Base-by-base conservation (phyloP, 225 moss, liverwort and hornwort genomes). In the Pseudisothecium myosuroides region DNA sequence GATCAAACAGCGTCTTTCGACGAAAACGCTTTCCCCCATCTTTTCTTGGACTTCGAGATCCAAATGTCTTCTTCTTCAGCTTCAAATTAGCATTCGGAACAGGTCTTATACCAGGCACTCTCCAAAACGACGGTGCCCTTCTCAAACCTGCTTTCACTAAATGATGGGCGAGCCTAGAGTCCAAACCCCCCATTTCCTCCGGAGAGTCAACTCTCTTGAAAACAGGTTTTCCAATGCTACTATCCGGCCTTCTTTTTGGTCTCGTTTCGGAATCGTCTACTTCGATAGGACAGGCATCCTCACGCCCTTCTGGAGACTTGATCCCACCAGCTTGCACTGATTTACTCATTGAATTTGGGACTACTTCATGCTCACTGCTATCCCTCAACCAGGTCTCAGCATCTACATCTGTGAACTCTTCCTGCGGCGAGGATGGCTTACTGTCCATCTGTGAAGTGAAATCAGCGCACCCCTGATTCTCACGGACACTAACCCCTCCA, bases 131-230 rank as follows among this genome's bases (percentile, higher is more conserved):
- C 39, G 94, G 94, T 65, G 85, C 90, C 79, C 94, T 90, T 86
- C 89, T 84, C 56, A 94, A 86, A 66, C 94, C 94, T 65, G 92
- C 94, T 76, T 94, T 94, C 2, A 90, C 82, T 74, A 94, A 88
- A 90, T 94, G 94, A 84, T 93, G 90, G 64, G 92, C 88, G 9
- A 91, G 86, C 76, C 93, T 88, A 20, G 90, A 91, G 56, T 94
- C 90, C 52, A 94, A 90, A 60, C 76, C 88, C 11, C 85, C 86
- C 62, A 88, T 63, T 26, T 92, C 85, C 21, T 91, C 79, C 4
- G 72, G 86, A 41, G 87, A 86, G 74, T 28, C 71, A 82, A 13
- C 26, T 75, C 79, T 76, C 67, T 86, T 90, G 84, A 84, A 88
- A 83, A 52, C 39, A 90, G 43, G 24, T 72, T 90, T 91, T 80